Percentiles rank a stretch among this genome's conserved stretches.
These are phyloP conservation scores for Blastomyces percursus DNA, from an alignment of 2,329 filamentous ascomycete genomes.

Conservation along the genomic window DNA sequence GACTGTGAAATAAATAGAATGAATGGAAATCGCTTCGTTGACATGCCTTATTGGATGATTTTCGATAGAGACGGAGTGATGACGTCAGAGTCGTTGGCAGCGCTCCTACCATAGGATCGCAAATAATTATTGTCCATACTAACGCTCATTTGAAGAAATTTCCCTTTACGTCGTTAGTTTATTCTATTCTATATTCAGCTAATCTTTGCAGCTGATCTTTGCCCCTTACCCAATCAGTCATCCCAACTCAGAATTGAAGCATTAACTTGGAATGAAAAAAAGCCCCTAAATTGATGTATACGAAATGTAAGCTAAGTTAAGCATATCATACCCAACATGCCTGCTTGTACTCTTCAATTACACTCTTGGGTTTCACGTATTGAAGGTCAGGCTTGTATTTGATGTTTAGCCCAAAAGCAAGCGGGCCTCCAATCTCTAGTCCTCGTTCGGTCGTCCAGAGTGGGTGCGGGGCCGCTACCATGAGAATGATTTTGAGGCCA, in stretches of 20 bases:
- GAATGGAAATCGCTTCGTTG: background rate
- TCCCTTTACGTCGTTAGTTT: background rate
- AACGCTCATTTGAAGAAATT: background rate
- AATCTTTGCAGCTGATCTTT: too few species aligned
- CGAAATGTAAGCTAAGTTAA: background rate
- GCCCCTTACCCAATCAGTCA: too few species aligned
- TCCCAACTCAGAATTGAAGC: too few species aligned
- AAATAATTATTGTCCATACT: too few species aligned
- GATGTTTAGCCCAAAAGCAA: constrained; percentile 26
- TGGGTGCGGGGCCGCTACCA: constrained; percentile 41
- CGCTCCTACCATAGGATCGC: too few species aligned
- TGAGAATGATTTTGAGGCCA: constrained; percentile 41
- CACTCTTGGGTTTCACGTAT: constrained; percentile 19
- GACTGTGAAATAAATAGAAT: background rate
- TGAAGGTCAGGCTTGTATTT: constrained; percentile 18
- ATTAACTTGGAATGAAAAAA: background rate
- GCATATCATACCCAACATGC: background rate
- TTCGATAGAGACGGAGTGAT: background rate
- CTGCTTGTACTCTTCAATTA: constrained; percentile 19
- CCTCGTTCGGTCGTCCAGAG: constrained; percentile 37
- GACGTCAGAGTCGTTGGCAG: background rate
- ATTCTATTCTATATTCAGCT: background rate
- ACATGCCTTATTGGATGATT: background rate
- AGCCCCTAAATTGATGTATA: background rate
- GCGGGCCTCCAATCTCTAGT: constrained; percentile 32